Percentiles rank a stretch among this genome's conserved stretches.
Evolutionary conservation across 1,139 yeast species (phyloP).

Genomic region (Pichia sp.): DNA sequence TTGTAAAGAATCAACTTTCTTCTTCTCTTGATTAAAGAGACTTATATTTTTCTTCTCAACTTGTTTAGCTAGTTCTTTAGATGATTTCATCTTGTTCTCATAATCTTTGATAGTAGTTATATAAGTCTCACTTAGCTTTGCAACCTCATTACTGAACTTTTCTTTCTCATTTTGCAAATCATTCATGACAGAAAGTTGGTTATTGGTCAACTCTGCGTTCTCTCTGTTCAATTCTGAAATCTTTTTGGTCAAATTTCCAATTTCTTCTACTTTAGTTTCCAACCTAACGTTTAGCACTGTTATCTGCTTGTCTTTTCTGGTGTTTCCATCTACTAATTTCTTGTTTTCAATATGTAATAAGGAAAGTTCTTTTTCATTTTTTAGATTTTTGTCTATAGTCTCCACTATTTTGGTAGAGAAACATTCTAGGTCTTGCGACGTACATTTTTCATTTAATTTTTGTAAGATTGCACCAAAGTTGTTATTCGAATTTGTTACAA

Average conservation of each 20-base stretch:
- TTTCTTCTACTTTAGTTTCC: background rate
- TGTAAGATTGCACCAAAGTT: background rate
- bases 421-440: background rate
- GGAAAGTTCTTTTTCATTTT: constrained; percentile 1
- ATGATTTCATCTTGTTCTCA: background rate
- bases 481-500: background rate
- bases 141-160: background rate
- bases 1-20: background rate
- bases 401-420: background rate
- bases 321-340: background rate
- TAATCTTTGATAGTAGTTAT: background rate
- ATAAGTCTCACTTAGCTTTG: background rate
- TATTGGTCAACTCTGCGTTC: background rate
- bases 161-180: constrained; percentile 5
- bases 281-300: background rate
- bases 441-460: background rate
- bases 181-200: background rate
- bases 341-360: background rate
- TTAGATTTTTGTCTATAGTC: background rate
- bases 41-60: constrained; percentile 11
- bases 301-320: background rate
- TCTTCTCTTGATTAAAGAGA: constrained; percentile 10
- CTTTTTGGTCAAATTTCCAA: background rate
- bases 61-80: background rate
- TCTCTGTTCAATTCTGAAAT: background rate